Evolutionary conservation across 140 eudicot genomes (phyloP).

Genomic region (Anethum foeniculum): DNA sequence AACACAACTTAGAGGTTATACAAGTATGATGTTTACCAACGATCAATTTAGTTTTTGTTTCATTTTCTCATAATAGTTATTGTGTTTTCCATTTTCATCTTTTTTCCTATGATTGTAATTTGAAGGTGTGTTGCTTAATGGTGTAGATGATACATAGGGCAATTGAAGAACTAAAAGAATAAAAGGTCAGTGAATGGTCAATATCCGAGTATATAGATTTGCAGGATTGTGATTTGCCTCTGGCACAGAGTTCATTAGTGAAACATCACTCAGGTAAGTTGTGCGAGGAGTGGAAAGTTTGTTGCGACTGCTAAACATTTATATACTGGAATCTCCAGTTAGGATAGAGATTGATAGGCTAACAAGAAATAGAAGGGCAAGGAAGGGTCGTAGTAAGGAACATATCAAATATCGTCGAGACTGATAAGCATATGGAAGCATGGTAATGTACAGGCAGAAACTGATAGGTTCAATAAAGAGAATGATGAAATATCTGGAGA

Average conservation of each 20-base stretch:
- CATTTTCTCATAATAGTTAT: neutral
- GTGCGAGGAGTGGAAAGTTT: conserved; percentile 16
- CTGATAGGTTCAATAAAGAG: neutral
- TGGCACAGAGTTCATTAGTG: conserved; percentile 21
- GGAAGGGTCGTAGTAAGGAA: neutral
- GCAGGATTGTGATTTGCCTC: conserved; percentile 21
- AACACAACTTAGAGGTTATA: neutral
- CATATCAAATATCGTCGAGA: neutral
- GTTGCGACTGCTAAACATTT: conserved; percentile 1
- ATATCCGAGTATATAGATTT: conserved; percentile 19
- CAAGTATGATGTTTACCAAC: neutral
- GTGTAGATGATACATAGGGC: conserved; percentile 50
- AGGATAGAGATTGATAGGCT: neutral
- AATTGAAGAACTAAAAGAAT: conserved; percentile 21
- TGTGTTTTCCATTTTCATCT: neutral
- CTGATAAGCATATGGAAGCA: neutral
- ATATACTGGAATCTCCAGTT: neutral
- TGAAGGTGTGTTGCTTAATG: conserved; percentile 3
- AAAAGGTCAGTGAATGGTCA: conserved; percentile 23
- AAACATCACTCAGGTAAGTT: conserved; percentile 18
- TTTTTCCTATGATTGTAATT: neutral
- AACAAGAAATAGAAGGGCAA: neutral
- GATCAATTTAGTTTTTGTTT: neutral
- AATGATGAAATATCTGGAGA: neutral
- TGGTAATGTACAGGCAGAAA: neutral